These are phyloP conservation scores for Cnidoscolus chayamansa DNA, from an alignment of 441 rosid species.

Conservation along the genomic window DNA sequence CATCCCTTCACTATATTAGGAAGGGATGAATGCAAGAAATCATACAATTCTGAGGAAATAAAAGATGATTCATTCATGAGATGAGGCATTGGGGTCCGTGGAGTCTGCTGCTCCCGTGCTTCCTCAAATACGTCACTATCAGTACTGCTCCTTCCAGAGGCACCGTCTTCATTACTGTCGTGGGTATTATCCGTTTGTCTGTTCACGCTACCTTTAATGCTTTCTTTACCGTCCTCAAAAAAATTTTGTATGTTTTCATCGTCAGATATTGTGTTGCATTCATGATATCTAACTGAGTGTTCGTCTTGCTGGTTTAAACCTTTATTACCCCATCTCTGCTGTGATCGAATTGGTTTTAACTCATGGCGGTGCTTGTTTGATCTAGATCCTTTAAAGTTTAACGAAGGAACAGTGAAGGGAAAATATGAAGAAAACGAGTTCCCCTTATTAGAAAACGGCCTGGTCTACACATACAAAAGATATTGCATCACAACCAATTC, in stretches of 20 bases:
- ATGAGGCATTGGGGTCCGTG: slow-evolving; percentile 36
- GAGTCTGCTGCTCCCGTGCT: slow-evolving; percentile 39
- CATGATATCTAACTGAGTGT: slow-evolving; percentile 27
- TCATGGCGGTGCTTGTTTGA: slow-evolving; percentile 34
- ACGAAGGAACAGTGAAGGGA: slow-evolving; percentile 42
- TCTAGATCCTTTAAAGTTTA: slow-evolving; percentile 37
- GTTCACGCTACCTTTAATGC: slow-evolving; percentile 18
- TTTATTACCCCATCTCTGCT: slow-evolving; percentile 34
- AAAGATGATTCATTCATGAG: slow-evolving; percentile 61
- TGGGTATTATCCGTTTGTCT: slow-evolving; percentile 18
- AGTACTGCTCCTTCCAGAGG: slow-evolving; percentile 38
- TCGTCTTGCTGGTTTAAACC: slow-evolving; percentile 34
- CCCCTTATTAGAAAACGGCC: slow-evolving; percentile 39
- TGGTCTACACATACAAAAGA: slow-evolving; percentile 61
- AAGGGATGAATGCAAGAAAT: slow-evolving; percentile 68
- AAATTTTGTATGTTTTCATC: slow-evolving; percentile 22
- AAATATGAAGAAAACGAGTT: slow-evolving; percentile 51
- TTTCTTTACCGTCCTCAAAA: slow-evolving; percentile 23
- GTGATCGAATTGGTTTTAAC: slow-evolving; percentile 32
- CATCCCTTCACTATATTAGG: slow-evolving; percentile 89
- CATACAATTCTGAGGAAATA: slow-evolving; percentile 59
- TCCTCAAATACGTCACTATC: slow-evolving; percentile 47
- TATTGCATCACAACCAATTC: slow-evolving; percentile 23
- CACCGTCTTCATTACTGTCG: slow-evolving; percentile 23
- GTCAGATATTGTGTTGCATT: slow-evolving; percentile 25